These are phyloP conservation scores for Gliomastix tumulicola DNA, from an alignment of 2,329 filamentous ascomycete species.

Conservation along the genomic window DNA sequence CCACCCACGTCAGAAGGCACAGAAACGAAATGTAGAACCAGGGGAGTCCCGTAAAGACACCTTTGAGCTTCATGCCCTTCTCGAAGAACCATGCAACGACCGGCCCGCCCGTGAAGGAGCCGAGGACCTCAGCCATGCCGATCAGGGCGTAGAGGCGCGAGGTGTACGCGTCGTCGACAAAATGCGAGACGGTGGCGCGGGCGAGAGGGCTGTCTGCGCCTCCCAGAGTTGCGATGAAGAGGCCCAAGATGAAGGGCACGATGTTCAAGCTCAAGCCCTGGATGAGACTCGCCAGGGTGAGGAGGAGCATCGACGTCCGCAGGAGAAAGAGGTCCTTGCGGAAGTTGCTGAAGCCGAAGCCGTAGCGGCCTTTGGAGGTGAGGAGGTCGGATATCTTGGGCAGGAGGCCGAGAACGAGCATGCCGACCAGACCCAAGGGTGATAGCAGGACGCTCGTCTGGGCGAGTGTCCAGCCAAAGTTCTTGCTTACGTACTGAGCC, in stretches of 20 bases:
- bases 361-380: conserved; percentile 21
- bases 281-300: conserved; percentile 21
- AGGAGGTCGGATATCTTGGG: conserved; percentile 24
- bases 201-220: conserved; percentile 27
- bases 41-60: conserved; percentile 27
- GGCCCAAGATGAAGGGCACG: conserved; percentile 24
- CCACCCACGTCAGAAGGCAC: conserved; percentile 14
- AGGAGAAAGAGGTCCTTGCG: conserved; percentile 28
- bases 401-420: conserved; percentile 25
- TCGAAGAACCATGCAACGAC: conserved; percentile 30
- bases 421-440: conserved; percentile 28
- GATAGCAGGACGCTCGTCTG: conserved; percentile 32
- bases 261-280: conserved; percentile 24
- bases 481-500: conserved; percentile 34
- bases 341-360: conserved; percentile 22
- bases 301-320: conserved; percentile 20
- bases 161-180: conserved; percentile 26
- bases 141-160: conserved; percentile 33
- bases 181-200: conserved; percentile 30
- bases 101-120: conserved; percentile 30
- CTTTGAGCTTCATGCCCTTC: conserved; percentile 23
- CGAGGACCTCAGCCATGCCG: conserved; percentile 28
- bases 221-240: conserved; percentile 29
- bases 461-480: conserved; percentile 34
- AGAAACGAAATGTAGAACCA: conserved; percentile 29